A percentile compares a stretch with the other conserved stretches of the same genome.
Conservation (phyloP, 352 stramenopile genomes). For the Pythium guiyangense region DNA sequence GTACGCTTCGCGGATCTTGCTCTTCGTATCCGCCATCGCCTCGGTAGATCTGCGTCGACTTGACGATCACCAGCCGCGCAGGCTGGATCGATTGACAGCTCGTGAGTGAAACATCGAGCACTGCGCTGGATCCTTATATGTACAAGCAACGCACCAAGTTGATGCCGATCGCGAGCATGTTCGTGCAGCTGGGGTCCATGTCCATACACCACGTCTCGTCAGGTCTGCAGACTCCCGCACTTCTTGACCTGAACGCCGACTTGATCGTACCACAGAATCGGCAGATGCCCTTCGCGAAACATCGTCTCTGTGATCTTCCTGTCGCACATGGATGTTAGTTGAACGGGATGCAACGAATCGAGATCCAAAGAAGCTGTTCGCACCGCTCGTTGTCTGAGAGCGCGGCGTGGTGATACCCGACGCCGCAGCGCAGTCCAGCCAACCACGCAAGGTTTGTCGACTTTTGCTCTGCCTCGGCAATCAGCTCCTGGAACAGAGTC, state of each 20-base stretch:
- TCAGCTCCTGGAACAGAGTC: not conserved
- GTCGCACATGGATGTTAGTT: not conserved
- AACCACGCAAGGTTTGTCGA: conserved; percentile 13
- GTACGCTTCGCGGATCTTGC: conserved; percentile 18
- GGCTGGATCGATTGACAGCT: conserved; percentile 12
- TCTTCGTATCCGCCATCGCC: conserved; percentile 20
- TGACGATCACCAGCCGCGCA: conserved; percentile 36
- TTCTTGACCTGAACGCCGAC: not conserved
- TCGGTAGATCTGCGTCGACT: conserved; percentile 32
- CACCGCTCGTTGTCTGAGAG: conserved; percentile 24
- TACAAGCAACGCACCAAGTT: conserved; percentile 25
- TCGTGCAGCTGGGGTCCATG: conserved; percentile 24
- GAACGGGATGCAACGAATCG: not conserved
- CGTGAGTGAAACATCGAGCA: not conserved
- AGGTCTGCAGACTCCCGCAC: not conserved
- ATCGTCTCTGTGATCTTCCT: conserved; percentile 25
- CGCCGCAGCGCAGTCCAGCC: conserved; percentile 8
- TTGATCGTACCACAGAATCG: conserved; percentile 26
- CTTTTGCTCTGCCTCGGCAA: conserved; percentile 7
- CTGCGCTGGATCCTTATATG: not conserved
- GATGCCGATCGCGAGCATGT: conserved; percentile 31
- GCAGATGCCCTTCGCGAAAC: conserved; percentile 23
- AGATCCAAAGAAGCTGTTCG: not conserved
- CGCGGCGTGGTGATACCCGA: conserved; percentile 38
- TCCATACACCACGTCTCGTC: not conserved